Evolutionary conservation across 257 asterid species (phyloP), one percentile per base, ranked within the genome.

Genomic region (Plectranthus barbatus): DNA sequence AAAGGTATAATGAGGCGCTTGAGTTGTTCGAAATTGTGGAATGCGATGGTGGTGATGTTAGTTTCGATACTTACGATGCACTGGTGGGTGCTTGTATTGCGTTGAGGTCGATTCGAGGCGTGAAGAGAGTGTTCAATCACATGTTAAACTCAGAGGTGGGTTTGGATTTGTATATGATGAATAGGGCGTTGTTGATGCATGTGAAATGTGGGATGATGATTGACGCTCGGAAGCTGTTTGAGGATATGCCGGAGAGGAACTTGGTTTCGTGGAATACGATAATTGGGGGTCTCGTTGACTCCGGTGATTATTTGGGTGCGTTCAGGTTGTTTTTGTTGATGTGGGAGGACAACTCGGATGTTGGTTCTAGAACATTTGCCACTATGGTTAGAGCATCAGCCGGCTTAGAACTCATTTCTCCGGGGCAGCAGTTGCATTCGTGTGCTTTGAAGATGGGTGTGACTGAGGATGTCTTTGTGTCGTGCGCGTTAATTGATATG

Each of bases 141-240:
- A 75, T 88, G 76, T 51, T 74, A 9, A 63, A 65, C 46, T 62
- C 76, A 13, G 87, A 72, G 42, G 66, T 76, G 40, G 81, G 79
- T 18, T 63, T 86, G 34, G 94, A 91, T 78, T 66, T 79, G 78
- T 91, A 83, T 74, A 74, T 88, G 89, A 75, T 78, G 80, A 91
- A 91, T 31, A 69, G 92, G 79, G 83, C 84, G 44, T 44, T 91
- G 83, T 7, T 53, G 26, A 83, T 91, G 94, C 92, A 86, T 18
- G 84, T 86, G 45, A 88, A 74, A 76, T 88, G 98, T 55, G 79
- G 86, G 72, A 88, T 86, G 98, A 84, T 84, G 89, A 70, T 81
- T 42, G 95, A 88, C 71, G 96, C 98, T 2, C 91, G 79, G 51
- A 68, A 53, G 55, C 34, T 84, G 77, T 86, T 91, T 29, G 90